Evolutionary conservation across 495 filamentous ascomycete genomes (phyloP), one percentile per base, ranked within the genome.

Genomic region (Penicillium desertorum): DNA sequence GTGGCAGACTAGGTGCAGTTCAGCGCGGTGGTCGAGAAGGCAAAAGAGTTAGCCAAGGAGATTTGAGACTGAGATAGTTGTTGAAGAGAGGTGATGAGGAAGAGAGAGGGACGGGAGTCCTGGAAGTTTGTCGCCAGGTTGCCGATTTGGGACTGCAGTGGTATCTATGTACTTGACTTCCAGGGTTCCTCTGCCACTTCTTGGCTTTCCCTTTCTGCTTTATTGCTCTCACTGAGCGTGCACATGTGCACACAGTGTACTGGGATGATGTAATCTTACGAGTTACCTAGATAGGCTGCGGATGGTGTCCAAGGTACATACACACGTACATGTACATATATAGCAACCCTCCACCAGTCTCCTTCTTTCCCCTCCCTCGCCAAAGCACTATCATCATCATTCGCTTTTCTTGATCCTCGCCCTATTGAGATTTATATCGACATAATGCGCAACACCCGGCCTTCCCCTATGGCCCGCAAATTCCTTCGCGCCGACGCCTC

Each of bases 381-480:
- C 27, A 22, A 22, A 22, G 2, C 22, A 22, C 22, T 3, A 22
- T 29, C 27, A 29, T 29, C 27, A 30, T 30, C 29, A 1, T 30
- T 30, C 9, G 10, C 29, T 30, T 30, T 30, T 9, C 29, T 30
- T 30, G 10, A 10, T 30, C 29, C 8, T 30, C 29, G 8, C 16
- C 37, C n/a, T 17, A 3, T 30, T 9, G 8, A 10, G 29, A 30
- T 30, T 1, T 30, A 9, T 1, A 30, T 30, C 2, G 29, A 47
- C 42, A 46, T 43, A 50, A 58, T 58, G 55, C n/a, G 37, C 55
- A 45, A 37, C 41, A 41, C 27, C 34, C 17, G 37, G n/a, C 47
- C 46, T 32, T 60, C 52, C 37, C 52, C 10, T 3, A 60, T 51
- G 45, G 23, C 51, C 34, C 58, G 58, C 52, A 60, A 60, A 47